Conservation (phyloP, 192 early-diverging fungal genomes). For the Coemansia sp. region DNA sequence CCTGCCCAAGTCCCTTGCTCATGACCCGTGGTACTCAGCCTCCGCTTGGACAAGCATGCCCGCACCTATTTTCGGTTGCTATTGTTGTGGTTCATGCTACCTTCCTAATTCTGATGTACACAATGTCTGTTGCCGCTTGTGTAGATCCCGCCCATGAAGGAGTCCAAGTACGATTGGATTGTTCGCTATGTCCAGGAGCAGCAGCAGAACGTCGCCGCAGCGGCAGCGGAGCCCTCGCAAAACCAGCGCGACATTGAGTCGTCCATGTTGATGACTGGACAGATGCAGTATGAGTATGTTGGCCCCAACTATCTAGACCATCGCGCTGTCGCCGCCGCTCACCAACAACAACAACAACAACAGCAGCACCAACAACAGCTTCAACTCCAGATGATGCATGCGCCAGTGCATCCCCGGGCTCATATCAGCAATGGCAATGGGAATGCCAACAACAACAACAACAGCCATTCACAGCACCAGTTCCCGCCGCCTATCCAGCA, state of each 20-base stretch:
- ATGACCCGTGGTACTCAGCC: slow-evolving; percentile 3
- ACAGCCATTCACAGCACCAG: neutral
- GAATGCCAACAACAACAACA: neutral
- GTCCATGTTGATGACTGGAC: slow-evolving; percentile 45
- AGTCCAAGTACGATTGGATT: slow-evolving; percentile 57
- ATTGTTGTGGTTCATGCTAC: neutral
- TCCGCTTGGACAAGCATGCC: neutral
- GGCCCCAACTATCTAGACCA: slow-evolving; percentile 21
- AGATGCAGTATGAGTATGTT: slow-evolving; percentile 26
- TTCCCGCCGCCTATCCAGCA: neutral
- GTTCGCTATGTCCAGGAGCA: slow-evolving; percentile 52
- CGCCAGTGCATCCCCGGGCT: slow-evolving; percentile 5
- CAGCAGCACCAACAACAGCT: slow-evolving; percentile 21
- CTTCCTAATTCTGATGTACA: slow-evolving; percentile 8
- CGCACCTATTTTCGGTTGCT: slow-evolving; percentile 6
- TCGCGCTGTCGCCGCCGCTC: neutral
- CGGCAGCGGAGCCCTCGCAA: slow-evolving; percentile 24
- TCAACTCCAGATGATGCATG: slow-evolving; percentile 7
- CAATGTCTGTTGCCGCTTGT: slow-evolving; percentile 1
- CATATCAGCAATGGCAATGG: neutral
- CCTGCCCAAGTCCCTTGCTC: neutral
- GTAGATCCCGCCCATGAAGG: slow-evolving; percentile 56
- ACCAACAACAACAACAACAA: slow-evolving; percentile 7
- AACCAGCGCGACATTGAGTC: slow-evolving; percentile 36
- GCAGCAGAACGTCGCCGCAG: slow-evolving; percentile 47